A percentile compares a stretch with the other conserved stretches of the same genome.
Conservation (phyloP, 2,329 filamentous ascomycete genomes). For the Rutstroemia sp. region DNA sequence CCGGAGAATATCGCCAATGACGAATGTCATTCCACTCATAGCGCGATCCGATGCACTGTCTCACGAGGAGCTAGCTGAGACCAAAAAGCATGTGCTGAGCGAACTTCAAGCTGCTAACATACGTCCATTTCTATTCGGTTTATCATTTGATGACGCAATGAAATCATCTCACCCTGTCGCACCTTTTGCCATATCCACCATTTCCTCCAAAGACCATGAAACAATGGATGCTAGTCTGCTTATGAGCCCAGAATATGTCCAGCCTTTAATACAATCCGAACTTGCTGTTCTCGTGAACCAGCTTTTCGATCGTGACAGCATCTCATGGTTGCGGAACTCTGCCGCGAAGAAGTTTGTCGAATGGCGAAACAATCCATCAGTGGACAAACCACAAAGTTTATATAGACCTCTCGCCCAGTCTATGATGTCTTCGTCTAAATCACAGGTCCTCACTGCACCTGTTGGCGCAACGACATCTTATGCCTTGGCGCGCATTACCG, state of each 20-base stretch:
- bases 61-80: conserved; percentile 43
- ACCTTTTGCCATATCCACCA: conserved; percentile 73
- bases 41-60: conserved; percentile 67
- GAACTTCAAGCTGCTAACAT: conserved; percentile 52
- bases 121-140: conserved; percentile 56
- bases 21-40: conserved; percentile 80
- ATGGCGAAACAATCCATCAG: conserved; percentile 47
- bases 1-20: conserved; percentile 59
- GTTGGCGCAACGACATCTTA: conserved; percentile 39
- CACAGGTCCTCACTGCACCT: conserved; percentile 22
- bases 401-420: conserved; percentile 31
- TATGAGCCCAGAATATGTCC: conserved; percentile 86
- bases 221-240: conserved; percentile 87
- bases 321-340: conserved; percentile 73
- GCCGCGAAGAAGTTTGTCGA: conserved; percentile 74
- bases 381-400: conserved; percentile 27
- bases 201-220: conserved; percentile 62
- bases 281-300: conserved; percentile 60
- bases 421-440: conserved; percentile 13
- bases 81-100: conserved; percentile 52
- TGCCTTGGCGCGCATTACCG: conserved; percentile 52
- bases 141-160: conserved; percentile 16
- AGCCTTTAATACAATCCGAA: conserved; percentile 72
- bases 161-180: conserved; percentile 28
- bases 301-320: conserved; percentile 70